Evolutionary conservation across 139 green algal species (phyloP).

Genomic region (Coccomyxa sp.): DNA sequence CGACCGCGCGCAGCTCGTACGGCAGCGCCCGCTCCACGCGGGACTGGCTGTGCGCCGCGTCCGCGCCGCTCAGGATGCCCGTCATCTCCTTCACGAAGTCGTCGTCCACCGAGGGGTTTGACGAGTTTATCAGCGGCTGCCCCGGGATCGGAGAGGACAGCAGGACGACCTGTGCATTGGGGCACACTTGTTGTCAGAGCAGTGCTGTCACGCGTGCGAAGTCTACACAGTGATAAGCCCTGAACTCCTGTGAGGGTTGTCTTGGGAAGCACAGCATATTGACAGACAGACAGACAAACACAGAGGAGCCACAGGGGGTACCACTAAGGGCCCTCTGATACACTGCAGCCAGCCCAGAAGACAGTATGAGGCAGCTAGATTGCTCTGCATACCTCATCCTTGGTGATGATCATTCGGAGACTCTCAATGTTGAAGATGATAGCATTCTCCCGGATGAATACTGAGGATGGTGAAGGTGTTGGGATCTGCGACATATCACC

Average conservation of each 20-base stretch:
- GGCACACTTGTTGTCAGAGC: neutral
- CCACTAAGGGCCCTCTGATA: no score
- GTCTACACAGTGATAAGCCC: neutral
- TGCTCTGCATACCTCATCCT: neutral
- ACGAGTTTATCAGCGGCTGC: neutral
- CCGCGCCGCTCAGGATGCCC: neutral
- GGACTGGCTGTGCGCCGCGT: neutral
- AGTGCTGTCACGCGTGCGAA: neutral
- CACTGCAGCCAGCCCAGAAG: no score
- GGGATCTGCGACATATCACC: no score
- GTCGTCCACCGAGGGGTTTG: neutral
- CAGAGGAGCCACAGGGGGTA: no score
- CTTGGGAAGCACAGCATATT: no score
- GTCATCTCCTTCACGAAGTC: neutral
- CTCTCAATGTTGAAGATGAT: conserved; percentile 3
- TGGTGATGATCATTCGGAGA: neutral
- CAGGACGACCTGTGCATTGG: neutral
- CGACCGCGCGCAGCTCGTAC: neutral
- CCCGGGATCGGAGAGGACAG: neutral
- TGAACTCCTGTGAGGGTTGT: no score
- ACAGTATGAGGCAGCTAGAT: no score
- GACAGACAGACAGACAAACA: no score
- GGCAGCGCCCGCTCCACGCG: neutral
- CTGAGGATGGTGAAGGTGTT: neutral
- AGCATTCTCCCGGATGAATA: neutral